Conservation (phyloP, 495 filamentous ascomycete species). For the Hypoxylon perforatum region DNA sequence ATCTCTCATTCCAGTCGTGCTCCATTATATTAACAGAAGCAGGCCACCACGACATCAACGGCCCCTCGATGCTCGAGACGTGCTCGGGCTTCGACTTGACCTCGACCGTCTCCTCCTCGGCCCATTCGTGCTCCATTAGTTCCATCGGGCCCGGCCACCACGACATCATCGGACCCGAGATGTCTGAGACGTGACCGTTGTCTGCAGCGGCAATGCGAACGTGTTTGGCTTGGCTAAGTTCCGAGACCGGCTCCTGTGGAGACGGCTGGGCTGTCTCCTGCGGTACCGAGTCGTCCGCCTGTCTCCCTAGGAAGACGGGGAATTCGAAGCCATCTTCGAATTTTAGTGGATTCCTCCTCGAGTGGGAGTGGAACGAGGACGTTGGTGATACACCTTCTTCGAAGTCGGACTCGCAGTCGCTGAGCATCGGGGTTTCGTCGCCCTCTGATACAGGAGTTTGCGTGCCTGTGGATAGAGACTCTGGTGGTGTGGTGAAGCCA, state of each 20-base stretch:
- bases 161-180: constrained; percentile 42
- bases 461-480: constrained; percentile 20
- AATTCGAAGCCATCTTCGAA: constrained; percentile 41
- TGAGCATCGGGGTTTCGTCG: constrained; percentile 42
- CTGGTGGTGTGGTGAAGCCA: constrained; percentile 30
- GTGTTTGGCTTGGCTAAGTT: constrained; percentile 16
- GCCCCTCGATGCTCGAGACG: constrained; percentile 34
- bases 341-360: constrained; percentile 29
- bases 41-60: constrained; percentile 48
- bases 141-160: constrained; percentile 43
- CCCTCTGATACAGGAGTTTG: constrained; percentile 35
- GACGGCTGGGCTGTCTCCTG: background rate
- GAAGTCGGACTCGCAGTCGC: constrained; percentile 47
- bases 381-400: constrained; percentile 38
- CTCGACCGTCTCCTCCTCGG: constrained; percentile 10
- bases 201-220: constrained; percentile 23
- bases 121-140: constrained; percentile 42
- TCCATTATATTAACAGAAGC: constrained; percentile 28
- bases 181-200: constrained; percentile 22
- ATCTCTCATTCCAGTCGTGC: constrained; percentile 44
- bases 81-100: constrained; percentile 21
- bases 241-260: background rate
- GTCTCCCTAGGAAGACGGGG: constrained; percentile 47
- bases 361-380: constrained; percentile 12
- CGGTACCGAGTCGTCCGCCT: constrained; percentile 31